Base-by-base conservation (phyloP, 768 basidiomycete genomes). In the Russula sp. region DNA sequence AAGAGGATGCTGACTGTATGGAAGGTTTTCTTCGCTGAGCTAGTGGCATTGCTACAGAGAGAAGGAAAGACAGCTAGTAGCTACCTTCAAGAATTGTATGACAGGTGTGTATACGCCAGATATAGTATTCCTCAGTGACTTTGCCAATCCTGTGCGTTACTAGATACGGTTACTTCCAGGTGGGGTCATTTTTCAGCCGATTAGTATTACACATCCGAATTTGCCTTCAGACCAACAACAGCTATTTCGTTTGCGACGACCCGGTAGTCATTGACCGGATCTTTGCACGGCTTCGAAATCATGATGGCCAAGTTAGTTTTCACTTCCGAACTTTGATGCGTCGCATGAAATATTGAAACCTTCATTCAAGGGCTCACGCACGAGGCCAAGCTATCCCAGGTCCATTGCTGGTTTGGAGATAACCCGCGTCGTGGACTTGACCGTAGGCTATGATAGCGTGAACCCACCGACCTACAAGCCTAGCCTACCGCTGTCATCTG, bases 81-180 rank as follows among this genome's bases (percentile, higher is more conserved):
- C 2, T 79, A 89, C 72, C 74, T 95, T 14, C 75, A 82, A n/a
- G 79, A 78, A 47, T 73, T 90, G 16, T 89, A 90, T 69, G 64
- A 75, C 62, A 79, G 76, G 88, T 86, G 66, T 54, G 73, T 56
- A 16, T 22, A 16, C 16, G 16, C 20, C 39, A 36, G n/a, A 43
- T 29, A n/a, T 65, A 20, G 29, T 1, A n/a, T 60, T 29, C 29
- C 22, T 20, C 11, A 43, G 32, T 42, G 55, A 9, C 56, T 41
- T 67, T 38, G 60, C 43, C 41, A 34, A 22, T 5, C 46, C 60
- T 63, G 25, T 49, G 10, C 20, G 18, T 6, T 43, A 25, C 38
- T 57, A 90, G 87, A 69, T 91, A 90, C 65, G 90, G 90, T 11
- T 87, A 82, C 68, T 92, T 91, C 67, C 79, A 90, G 79, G 88